Conservation (phyloP, 257 asterid genomes). For the Coffea canephora region DNA sequence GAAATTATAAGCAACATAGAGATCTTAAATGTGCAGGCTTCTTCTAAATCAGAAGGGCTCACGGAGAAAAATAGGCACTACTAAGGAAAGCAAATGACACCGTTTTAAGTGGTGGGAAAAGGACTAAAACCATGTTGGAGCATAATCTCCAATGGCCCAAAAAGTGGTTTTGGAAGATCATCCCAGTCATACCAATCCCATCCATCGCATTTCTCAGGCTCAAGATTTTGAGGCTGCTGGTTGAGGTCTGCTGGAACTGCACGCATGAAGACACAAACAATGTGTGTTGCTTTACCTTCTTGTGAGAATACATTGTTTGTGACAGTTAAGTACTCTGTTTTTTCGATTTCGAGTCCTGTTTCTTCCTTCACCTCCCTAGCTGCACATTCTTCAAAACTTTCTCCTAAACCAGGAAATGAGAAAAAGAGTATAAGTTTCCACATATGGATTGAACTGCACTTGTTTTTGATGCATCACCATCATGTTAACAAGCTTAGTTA, state of each 20-base stretch:
- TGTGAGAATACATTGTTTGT: slow-evolving; percentile 37
- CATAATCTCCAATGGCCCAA: slow-evolving; percentile 44
- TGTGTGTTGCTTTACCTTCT: slow-evolving; percentile 40
- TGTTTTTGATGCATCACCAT: background rate
- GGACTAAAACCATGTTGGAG: slow-evolving; percentile 46
- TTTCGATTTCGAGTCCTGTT: slow-evolving; percentile 51
- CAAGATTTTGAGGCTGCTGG: slow-evolving; percentile 49
- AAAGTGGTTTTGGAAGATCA: slow-evolving; percentile 63
- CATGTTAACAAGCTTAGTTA: background rate
- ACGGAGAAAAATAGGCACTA: background rate
- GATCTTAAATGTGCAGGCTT: background rate
- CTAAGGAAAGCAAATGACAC: background rate
- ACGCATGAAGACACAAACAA: slow-evolving; percentile 51
- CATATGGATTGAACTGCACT: background rate
- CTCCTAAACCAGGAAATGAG: slow-evolving; percentile 10
- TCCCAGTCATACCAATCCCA: slow-evolving; percentile 83
- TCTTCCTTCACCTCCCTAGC: slow-evolving; percentile 70
- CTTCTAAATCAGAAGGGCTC: background rate
- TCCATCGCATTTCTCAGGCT: slow-evolving; percentile 73
- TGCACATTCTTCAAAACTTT: slow-evolving; percentile 61
- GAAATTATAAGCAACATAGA: background rate
- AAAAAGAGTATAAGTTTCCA: background rate
- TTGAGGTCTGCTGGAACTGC: slow-evolving; percentile 36
- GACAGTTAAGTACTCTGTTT: slow-evolving; percentile 36
- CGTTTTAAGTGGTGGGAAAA: slow-evolving; percentile 26